These are phyloP conservation scores for Spathaspora sp. DNA, from an alignment of 805 yeast genomes.

Conservation along the genomic window DNA sequence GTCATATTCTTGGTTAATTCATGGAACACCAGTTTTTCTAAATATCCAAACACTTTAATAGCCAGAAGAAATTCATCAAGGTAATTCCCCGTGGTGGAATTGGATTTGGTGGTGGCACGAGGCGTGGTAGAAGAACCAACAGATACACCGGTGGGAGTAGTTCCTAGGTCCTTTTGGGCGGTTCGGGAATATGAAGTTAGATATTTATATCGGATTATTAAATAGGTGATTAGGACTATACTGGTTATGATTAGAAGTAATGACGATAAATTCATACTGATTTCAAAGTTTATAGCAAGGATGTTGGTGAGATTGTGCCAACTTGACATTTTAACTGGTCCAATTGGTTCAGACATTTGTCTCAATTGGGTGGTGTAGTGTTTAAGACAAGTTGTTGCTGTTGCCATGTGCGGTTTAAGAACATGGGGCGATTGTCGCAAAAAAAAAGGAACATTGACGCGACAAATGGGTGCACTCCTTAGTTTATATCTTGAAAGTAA, in stretches of 20 bases:
- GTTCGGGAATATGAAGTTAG: conserved; percentile 56
- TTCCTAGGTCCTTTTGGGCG: conserved; percentile 26
- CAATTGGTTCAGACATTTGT: no score
- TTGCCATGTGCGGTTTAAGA: no score
- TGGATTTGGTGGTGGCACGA: conserved; percentile 8
- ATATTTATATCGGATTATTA: conserved; percentile 58
- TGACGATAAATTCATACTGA: conserved; percentile 49
- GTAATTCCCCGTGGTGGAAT: conserved; percentile 54
- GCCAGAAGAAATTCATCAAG: conserved; percentile 88
- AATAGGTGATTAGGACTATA: conserved; percentile 25
- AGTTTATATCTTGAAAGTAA: no score
- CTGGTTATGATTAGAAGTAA: conserved; percentile 26
- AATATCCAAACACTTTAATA: conserved; percentile 88
- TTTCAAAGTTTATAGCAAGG: conserved; percentile 32
- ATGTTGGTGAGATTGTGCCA: neutral
- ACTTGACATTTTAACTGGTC: no score
- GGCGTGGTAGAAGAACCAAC: neutral
- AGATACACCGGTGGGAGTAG: neutral
- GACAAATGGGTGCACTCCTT: no score
- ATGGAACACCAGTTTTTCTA: conserved; percentile 86
- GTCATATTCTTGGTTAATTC: conserved; percentile 90
- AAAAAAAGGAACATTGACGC: neutral
- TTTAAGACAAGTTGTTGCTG: no score
- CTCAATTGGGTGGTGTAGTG: no score
- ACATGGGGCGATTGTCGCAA: neutral